Conservation (phyloP, 139 green algal species). For the Chlorella sp. region DNA sequence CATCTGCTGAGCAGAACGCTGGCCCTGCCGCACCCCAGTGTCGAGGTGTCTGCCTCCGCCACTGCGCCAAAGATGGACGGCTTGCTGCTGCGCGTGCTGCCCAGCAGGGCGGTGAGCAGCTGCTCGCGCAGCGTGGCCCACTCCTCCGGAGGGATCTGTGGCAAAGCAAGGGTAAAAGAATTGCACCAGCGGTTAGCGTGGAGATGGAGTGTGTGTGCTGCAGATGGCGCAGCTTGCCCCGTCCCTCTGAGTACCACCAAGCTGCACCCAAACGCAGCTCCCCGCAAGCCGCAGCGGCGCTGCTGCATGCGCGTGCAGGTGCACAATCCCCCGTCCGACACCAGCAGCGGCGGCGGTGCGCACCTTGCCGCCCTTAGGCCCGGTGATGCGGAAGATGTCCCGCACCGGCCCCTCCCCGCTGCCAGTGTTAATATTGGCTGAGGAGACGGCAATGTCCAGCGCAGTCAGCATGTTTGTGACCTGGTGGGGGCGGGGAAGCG, state of each 20-base stretch:
- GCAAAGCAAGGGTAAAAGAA: background rate
- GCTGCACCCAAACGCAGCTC: too few species aligned
- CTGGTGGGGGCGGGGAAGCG: background rate
- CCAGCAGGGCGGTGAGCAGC: slow-evolving; percentile 63
- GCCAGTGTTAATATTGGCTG: slow-evolving; percentile 72
- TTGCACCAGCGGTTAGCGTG: too few species aligned
- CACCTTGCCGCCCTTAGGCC: slow-evolving; percentile 65
- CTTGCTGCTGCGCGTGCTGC: slow-evolving; percentile 64
- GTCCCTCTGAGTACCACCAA: too few species aligned
- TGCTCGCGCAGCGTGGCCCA: slow-evolving; percentile 57
- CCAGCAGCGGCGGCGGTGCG: too few species aligned
- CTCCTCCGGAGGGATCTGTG: slow-evolving; percentile 39
- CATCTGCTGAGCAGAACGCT: too few species aligned
- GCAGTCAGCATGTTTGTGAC: slow-evolving; percentile 34
- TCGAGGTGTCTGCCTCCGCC: slow-evolving; percentile 62
- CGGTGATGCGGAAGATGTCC: slow-evolving; percentile 80
- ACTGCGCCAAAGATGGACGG: slow-evolving; percentile 88
- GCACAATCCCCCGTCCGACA: too few species aligned
- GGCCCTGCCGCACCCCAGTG: background rate
- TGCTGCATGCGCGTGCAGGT: too few species aligned
- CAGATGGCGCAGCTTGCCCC: too few species aligned
- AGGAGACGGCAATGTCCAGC: slow-evolving; percentile 69
- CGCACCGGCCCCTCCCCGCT: slow-evolving; percentile 64
- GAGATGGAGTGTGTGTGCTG: too few species aligned
- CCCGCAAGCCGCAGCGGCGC: too few species aligned